Evolutionary conservation across 2,329 filamentous ascomycete genomes (phyloP).

Genomic region (Colletotrichum simmondsii): DNA sequence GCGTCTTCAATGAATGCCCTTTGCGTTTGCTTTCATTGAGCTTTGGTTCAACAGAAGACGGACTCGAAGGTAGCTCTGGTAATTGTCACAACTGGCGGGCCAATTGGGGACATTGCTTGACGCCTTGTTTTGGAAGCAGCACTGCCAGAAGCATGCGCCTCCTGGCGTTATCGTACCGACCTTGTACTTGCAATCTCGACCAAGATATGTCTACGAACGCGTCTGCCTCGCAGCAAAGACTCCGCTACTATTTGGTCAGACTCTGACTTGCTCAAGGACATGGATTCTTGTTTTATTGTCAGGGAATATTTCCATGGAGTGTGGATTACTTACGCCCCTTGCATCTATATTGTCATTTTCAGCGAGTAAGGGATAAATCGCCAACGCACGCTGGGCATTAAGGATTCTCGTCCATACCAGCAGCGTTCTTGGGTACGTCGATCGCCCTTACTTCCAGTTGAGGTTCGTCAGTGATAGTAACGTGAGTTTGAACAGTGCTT

Average conservation of each 20-base stretch:
- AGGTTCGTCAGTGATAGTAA: conserved; percentile 77
- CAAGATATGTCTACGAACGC: background rate
- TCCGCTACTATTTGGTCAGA: background rate
- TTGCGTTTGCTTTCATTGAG: background rate
- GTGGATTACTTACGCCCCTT: background rate
- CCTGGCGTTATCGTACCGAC: background rate
- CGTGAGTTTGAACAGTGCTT: conserved; percentile 77
- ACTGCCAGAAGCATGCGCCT: background rate
- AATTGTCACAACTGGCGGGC: background rate
- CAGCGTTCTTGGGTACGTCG: conserved; percentile 74
- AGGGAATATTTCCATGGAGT: background rate
- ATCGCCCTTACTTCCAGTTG: conserved; percentile 64
- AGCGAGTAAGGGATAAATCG: background rate
- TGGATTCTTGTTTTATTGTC: background rate
- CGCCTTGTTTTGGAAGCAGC: no score
- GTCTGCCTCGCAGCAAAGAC: background rate
- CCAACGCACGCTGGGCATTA: conserved; percentile 62
- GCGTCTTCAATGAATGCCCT: background rate
- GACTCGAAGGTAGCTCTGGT: background rate
- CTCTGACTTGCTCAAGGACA: background rate
- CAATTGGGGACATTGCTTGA: background rate
- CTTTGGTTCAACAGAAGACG: background rate
- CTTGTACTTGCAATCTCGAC: background rate
- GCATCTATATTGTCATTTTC: background rate
- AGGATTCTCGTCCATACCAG: conserved; percentile 77